Base-by-base conservation (phyloP, 192 early-diverging fungal genomes). In the Mortierella hygrophila region DNA sequence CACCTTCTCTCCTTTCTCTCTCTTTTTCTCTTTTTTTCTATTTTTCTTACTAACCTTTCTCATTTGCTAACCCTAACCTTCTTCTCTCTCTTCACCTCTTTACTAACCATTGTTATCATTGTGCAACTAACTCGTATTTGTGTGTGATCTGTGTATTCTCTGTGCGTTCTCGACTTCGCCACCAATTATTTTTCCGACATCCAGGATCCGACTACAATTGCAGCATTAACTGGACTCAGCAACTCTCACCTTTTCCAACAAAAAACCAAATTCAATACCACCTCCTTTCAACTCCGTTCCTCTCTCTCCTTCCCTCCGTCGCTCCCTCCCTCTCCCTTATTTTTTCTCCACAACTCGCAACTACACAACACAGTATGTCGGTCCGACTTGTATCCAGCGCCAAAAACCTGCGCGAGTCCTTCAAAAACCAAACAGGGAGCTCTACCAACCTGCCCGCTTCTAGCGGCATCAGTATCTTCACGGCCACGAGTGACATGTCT, bases 321-420 rank as follows among this genome's bases (percentile, higher is more conserved):
- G 44, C 47, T 79, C 49, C 29, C 40, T 76, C 26, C 75, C 38
- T 60, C 20, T 40, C 52, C 29, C 52, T 69, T 69, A 13, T 47
- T 52, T 68, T 68, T 18, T 35, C 29, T 74, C 32, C 23, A 55
- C 65, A 68, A 46, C 26, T n/a, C 55, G 6, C 47, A n/a, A 77
- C 40, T 35, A 47, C 23, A 57, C 32, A 65, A 46, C 10, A 57
- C 32, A 46, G 57, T 23, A 86, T 86, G 84, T 79, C 84, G 16
- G 11, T 86, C 42, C 79, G 78, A 74, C 75, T 76, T n/a, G 74
- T 80, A 42, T 76, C 78, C 11, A 85, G 83, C 68, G 83, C 83
- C 38, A 75, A 77, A 44, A 86, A 78, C 70, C 40, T 86, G 70
- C 79, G 79, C 38, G 79, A 81, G 29, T 76, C 80, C 11, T 81